Percentiles rank a stretch among this genome's conserved stretches.
phyloP scores from a whole-genome alignment of 2,329 filamentous ascomycete species.

The Amauroascus niger region DNA sequence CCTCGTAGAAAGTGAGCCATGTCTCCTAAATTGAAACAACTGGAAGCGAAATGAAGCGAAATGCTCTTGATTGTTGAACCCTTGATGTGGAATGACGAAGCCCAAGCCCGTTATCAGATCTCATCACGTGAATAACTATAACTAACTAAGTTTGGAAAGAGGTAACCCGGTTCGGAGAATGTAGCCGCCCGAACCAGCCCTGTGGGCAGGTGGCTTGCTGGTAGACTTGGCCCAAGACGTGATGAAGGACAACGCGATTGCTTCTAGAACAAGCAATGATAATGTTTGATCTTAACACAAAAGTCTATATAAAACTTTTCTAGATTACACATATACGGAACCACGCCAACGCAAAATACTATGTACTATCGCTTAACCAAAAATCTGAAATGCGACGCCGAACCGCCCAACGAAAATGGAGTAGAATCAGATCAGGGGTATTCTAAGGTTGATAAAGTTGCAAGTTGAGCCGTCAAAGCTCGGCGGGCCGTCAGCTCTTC shows the following conservation, averaged over 20 bases:
- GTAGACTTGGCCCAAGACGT: too few species aligned
- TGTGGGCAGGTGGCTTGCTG: too few species aligned
- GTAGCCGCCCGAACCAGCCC: too few species aligned
- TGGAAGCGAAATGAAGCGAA: neutral
- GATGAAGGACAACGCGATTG: too few species aligned
- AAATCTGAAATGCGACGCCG: neutral
- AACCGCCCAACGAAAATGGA: slow-evolving; percentile 3
- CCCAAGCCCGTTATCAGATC: neutral
- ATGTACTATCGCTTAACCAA: neutral
- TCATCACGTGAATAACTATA: slow-evolving; percentile 8
- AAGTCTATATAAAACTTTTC: neutral
- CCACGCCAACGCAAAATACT: neutral
- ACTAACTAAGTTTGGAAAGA: too few species aligned
- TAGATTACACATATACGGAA: neutral
- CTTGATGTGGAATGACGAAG: neutral
- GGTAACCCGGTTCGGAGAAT: too few species aligned
- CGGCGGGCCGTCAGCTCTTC: slow-evolving; percentile 32
- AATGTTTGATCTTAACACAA: neutral
- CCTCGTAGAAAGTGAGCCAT: slow-evolving; percentile 86
- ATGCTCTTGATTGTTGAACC: neutral
- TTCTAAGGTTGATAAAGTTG: slow-evolving; percentile 23
- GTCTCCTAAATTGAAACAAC: slow-evolving; percentile 3
- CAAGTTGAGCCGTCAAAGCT: slow-evolving; percentile 26
- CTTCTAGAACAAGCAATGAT: neutral
- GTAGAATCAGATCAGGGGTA: slow-evolving; percentile 12